phyloP scores from a whole-genome alignment of 768 basidiomycete species.

The Sistotremastrum suecicum region DNA sequence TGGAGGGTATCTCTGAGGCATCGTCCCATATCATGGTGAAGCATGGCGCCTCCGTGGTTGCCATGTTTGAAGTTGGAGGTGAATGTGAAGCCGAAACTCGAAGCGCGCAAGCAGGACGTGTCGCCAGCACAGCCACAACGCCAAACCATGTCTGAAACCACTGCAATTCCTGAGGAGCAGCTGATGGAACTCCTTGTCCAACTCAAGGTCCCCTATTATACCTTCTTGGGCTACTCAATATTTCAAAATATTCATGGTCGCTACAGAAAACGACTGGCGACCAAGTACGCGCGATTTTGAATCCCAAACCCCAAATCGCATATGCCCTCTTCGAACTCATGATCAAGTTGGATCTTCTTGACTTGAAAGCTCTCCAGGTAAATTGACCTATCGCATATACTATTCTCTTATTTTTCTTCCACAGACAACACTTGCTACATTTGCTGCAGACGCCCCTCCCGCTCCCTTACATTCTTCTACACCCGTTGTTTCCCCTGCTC shows the following conservation, averaged over 20 bases:
- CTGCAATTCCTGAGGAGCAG: conserved; percentile 42
- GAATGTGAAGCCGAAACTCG: no score
- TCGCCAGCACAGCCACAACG: no score
- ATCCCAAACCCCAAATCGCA: conserved; percentile 60
- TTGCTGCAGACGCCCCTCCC: no score
- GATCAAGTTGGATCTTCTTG: conserved; percentile 63
- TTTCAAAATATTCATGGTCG: background rate
- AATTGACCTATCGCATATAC: conserved; percentile 3
- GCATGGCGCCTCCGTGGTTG: conserved; percentile 44
- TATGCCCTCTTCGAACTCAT: conserved; percentile 66
- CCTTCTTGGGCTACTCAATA: background rate
- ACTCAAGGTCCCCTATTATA: conserved; percentile 34
- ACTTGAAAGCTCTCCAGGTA: conserved; percentile 66
- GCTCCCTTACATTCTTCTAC: no score
- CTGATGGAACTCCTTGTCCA: conserved; percentile 64
- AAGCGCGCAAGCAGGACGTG: no score
- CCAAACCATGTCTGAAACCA: no score
- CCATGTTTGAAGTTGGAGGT: conserved; percentile 11
- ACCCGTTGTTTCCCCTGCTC: no score
- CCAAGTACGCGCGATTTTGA: conserved; percentile 53
- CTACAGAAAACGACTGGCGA: conserved; percentile 59
- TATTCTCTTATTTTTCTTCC: no score
- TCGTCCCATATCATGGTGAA: conserved; percentile 73
- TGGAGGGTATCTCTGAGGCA: conserved; percentile 58
- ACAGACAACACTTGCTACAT: no score